Evolutionary conservation across 331 rosid species (phyloP), one percentile per base, ranked within the genome.

Genomic region (Quercus phellos): DNA sequence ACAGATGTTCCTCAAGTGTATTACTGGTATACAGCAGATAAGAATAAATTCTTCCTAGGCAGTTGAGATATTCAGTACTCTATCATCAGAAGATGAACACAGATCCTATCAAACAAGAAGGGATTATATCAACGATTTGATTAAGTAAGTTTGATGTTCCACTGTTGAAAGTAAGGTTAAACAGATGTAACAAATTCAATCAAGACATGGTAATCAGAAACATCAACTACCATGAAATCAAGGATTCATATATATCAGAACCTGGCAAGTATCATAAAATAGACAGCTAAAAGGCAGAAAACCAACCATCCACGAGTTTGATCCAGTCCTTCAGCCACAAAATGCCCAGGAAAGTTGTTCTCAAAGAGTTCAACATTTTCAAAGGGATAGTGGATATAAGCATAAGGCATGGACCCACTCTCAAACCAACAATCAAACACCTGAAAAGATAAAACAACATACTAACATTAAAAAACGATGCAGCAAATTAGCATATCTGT

Each of bases 381-480:
- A 58, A 95, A 95, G 70, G 99, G 99, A 91, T 95, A 95, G 79
- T 95, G 99, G 84, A 95, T 88, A 79, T 95, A 95, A 0, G 99
- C 99, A 83, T 93, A 95, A 17, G 99, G 99, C 99, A 95, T 92
- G 74, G 99, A 91, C 81, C 99, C 99, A 85, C 99, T 95, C 88
- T 95, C 99, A 61, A 95, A 95, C 99, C 99, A 95, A 81, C 99
- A 95, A 84, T 95, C 99, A 87, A 95, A 95, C 70, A 95, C 97
- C 98, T 94, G 92, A 75, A 89, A 79, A 29, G 71, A 55, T 55
- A 51, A 68, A 73, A 42, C 34, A 80, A 81, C 1, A 5, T 1
- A 72, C 74, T 71, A 35, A 78, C 74, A 66, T 61, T 27, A 63
- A 74, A 70, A 72, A 46, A 79, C 69, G 50, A 10, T 51, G 51